A percentile compares a stretch with the other conserved stretches of the same genome.
Evolutionary conservation across 768 basidiomycete genomes (phyloP).

Genomic region (Termitomyces heimii): DNA sequence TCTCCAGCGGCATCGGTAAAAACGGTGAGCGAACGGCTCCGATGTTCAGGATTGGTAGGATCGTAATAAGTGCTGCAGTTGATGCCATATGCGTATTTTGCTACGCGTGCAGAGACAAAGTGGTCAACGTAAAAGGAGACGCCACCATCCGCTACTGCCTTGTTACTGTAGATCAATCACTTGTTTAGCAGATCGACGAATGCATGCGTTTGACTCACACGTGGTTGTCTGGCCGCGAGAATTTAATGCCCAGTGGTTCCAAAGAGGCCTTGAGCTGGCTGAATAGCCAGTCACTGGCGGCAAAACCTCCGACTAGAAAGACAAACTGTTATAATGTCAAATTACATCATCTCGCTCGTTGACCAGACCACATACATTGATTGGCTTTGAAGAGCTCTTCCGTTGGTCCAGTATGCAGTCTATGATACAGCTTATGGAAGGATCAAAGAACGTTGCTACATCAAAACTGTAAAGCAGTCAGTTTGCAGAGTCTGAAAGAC

Average conservation of each 20-base stretch:
- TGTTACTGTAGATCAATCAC: slow-evolving; percentile 4
- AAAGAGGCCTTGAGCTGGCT: slow-evolving; percentile 30
- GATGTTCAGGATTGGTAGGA: slow-evolving; percentile 7
- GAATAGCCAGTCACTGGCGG: slow-evolving; percentile 45
- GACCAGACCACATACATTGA: background rate
- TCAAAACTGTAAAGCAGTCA: slow-evolving; percentile 10
- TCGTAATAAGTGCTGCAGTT: background rate
- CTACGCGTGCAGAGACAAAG: slow-evolving; percentile 12
- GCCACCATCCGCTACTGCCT: slow-evolving; percentile 15
- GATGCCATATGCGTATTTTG: slow-evolving; percentile 12
- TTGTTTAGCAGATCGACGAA: background rate
- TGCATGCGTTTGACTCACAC: slow-evolving; percentile 29
- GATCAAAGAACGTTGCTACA: slow-evolving; percentile 22
- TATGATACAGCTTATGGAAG: slow-evolving; percentile 18
- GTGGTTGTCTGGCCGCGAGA: slow-evolving; percentile 39
- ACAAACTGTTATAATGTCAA: slow-evolving; percentile 20
- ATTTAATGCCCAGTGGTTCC: slow-evolving; percentile 23
- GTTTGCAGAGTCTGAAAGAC: background rate
- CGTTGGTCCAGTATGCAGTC: slow-evolving; percentile 13
- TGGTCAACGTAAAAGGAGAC: slow-evolving; percentile 16
- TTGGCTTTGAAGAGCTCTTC: slow-evolving; percentile 2
- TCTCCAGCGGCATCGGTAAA: background rate
- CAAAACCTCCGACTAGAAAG: slow-evolving; percentile 49
- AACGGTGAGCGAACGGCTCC: background rate
- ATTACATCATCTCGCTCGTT: background rate